These are phyloP conservation scores for Anisodus acutangulus DNA, from an alignment of 257 asterid species.

Conservation along the genomic window DNA sequence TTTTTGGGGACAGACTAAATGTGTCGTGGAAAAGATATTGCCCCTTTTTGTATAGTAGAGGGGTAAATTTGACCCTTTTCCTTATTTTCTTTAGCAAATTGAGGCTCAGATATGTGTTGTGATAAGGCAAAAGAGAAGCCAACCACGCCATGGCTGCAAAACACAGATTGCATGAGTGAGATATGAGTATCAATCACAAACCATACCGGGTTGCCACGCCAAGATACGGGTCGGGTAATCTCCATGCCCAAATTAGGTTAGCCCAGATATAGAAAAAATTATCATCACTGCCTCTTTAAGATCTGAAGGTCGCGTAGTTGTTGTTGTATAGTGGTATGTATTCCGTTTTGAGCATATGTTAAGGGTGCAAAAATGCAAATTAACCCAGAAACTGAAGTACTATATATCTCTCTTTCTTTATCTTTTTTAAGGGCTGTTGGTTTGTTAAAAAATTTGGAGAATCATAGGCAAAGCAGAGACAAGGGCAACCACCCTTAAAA, in stretches of 20 bases:
- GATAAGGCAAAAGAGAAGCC: neutral
- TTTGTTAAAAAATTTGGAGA: neutral
- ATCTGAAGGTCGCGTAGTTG: neutral
- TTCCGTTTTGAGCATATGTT: neutral
- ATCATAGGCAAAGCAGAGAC: constrained; percentile 37
- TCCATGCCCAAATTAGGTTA: neutral
- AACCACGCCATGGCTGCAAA: neutral
- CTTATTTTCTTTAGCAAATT: neutral
- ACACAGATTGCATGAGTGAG: neutral
- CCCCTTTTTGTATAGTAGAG: neutral
- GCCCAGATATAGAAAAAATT: neutral
- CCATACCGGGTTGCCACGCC: neutral
- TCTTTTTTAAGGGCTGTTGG: constrained; percentile 31
- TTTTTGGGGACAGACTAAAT: no score
- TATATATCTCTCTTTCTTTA: neutral
- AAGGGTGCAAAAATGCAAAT: neutral
- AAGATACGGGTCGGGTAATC: neutral
- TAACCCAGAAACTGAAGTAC: constrained; percentile 16
- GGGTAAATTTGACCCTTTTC: neutral
- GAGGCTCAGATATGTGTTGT: neutral
- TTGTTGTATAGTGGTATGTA: no score
- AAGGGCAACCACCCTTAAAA: constrained; percentile 55
- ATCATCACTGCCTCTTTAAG: neutral
- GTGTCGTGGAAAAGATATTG: neutral
- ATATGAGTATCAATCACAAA: neutral